Evolutionary conservation across 176 grass and related monocot species (phyloP), one percentile per base, ranked within the genome.

Genomic region (Oropetium thomaeum): DNA sequence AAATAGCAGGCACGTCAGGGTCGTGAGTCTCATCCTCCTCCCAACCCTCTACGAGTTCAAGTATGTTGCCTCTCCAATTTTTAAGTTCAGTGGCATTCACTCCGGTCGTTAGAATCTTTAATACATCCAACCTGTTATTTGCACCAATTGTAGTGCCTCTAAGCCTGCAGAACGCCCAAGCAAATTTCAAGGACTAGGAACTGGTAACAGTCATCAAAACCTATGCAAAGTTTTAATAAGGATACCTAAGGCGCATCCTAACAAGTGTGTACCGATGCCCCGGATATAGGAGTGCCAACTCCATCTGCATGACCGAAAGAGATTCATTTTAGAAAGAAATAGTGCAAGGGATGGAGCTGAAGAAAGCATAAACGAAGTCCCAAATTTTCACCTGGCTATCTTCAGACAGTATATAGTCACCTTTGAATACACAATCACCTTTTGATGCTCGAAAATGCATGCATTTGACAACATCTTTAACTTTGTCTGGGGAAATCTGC

Each of bases 381-480:
- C 58, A 70, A 81, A 7, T 48, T 53, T 44, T 78, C 65, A 94
- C 91, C 89, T 92, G 88, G 19, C 72, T 73, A 83, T 92, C 84
- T 48, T 85, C 86, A 79, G 78, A 72, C 26, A 98, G 81, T 38
- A 64, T 63, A 69, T 89, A 98, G 71, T 98, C 91, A 7, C 95
- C 91, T 87, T 89, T 94, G 62, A 98, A 98, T 51, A 98, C 95
- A 84, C 81, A 85, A 69, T 98, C 88, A 39, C 62, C 38, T 82
- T 98, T 98, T 52, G 86, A 86, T 81, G 95, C 86, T 58, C 83
- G 86, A 70, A 96, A 82, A 84, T 98, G 86, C 89, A 98, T 98
- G 86, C 75, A 94, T 70, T 98, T 94, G n/a, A 87, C 89, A 26
- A 83, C 95, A 78, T 94, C 91, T 85, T 88, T 98, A 78, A 98